These are phyloP conservation scores for Cenchrus fungigraminus DNA, from an alignment of 176 grass and related monocot genomes.

Conservation along the genomic window DNA sequence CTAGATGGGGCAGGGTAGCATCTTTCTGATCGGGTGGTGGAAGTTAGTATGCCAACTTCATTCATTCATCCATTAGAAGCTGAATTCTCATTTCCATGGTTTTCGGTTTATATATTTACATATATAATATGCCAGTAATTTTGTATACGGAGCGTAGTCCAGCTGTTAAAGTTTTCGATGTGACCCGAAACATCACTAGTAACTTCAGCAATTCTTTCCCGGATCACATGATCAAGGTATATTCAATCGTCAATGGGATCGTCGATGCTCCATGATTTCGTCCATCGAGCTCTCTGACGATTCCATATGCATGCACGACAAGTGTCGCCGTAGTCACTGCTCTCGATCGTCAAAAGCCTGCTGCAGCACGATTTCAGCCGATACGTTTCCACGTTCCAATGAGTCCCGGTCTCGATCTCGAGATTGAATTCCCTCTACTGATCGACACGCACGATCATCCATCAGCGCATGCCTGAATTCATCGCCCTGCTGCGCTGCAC, in stretches of 20 bases:
- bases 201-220: too few relatives aligned
- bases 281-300: neutral
- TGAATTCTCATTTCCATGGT: too few relatives aligned
- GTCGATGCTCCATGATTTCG: neutral
- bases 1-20: too few relatives aligned
- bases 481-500: neutral
- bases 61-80: too few relatives aligned
- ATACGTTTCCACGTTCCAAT: neutral
- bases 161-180: too few relatives aligned
- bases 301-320: neutral
- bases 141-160: too few relatives aligned
- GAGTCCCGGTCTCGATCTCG: neutral
- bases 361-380: neutral
- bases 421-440: neutral
- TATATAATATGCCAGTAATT: too few relatives aligned
- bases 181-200: too few relatives aligned
- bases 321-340: neutral
- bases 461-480: neutral
- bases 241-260: neutral
- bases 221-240: too few relatives aligned
- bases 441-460: neutral
- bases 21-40: too few relatives aligned
- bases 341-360: neutral
- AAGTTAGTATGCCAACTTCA: too few relatives aligned
- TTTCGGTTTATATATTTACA: too few relatives aligned